Conservation (phyloP, 768 basidiomycete genomes). For the Lactifluus pinguis region DNA sequence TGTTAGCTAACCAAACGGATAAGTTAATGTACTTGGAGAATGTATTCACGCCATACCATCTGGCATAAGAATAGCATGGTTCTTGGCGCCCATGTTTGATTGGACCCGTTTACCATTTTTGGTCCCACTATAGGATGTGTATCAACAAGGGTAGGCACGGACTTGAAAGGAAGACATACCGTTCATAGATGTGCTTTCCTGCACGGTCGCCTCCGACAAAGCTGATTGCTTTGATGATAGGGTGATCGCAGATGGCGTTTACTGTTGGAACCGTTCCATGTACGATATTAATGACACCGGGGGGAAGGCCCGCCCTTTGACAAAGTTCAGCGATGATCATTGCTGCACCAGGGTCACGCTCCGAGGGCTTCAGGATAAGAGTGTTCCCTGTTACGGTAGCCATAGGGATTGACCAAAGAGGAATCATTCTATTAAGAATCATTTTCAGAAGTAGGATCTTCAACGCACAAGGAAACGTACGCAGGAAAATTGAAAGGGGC, state of each 20-base stretch:
- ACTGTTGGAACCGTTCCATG: conserved; percentile 88
- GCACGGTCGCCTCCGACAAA: conserved; percentile 94
- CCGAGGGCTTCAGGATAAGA: conserved; percentile 89
- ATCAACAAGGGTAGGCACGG: conserved; percentile 6
- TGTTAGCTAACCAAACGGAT: conserved; percentile 55
- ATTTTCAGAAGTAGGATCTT: not conserved
- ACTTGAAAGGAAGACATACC: conserved; percentile 32
- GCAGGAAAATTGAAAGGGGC: conserved; percentile 90
- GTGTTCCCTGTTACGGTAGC: conserved; percentile 89
- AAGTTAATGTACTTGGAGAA: not conserved
- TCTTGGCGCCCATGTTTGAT: conserved; percentile 93
- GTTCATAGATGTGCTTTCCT: conserved; percentile 88
- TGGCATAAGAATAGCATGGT: conserved; percentile 88
- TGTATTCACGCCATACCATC: conserved; percentile 52
- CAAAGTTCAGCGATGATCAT: conserved; percentile 98
- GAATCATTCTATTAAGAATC: conserved; percentile 65
- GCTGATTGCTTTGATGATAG: conserved; percentile 86
- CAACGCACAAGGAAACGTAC: conserved; percentile 34
- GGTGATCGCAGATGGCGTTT: conserved; percentile 89
- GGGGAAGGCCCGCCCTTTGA: conserved; percentile 75
- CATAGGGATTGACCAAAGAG: conserved; percentile 91
- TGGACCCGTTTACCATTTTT: conserved; percentile 64
- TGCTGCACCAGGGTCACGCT: conserved; percentile 93
- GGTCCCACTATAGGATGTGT: conserved; percentile 49
- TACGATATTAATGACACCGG: conserved; percentile 85